phyloP scores from a whole-genome alignment of 2,329 filamentous ascomycete genomes.

The Claviceps cyperi region DNA sequence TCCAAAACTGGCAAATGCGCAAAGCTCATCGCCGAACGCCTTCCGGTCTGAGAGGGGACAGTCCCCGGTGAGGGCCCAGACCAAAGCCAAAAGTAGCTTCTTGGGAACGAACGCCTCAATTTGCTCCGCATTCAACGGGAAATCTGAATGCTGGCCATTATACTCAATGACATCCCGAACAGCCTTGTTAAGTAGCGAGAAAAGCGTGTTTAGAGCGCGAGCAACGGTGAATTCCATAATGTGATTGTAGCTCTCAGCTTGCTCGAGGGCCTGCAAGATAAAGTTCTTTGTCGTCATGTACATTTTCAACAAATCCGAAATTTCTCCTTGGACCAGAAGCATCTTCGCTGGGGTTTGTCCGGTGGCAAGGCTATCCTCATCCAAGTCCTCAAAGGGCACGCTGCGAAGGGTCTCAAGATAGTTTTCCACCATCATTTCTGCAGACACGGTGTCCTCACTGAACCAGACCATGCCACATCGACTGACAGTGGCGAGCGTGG shows the following conservation, averaged over 20 bases:
- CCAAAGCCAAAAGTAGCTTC: slow-evolving; percentile 80
- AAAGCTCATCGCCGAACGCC: slow-evolving; percentile 71
- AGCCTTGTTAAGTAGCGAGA: slow-evolving; percentile 88
- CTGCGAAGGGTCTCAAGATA: slow-evolving; percentile 75
- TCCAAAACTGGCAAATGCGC: slow-evolving; percentile 71
- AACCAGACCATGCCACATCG: slow-evolving; percentile 99
- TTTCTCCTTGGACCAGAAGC: slow-evolving; percentile 61
- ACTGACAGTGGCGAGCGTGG: slow-evolving; percentile 95
- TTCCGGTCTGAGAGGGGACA: slow-evolving; percentile 83
- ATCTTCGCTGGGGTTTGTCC: slow-evolving; percentile 66
- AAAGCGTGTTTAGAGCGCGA: slow-evolving; percentile 80
- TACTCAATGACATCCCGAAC: slow-evolving; percentile 91
- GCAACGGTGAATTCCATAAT: slow-evolving; percentile 98
- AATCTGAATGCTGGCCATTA: slow-evolving; percentile 86
- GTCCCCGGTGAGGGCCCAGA: slow-evolving; percentile 94
- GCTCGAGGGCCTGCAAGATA: slow-evolving; percentile 59
- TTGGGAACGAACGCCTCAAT: slow-evolving; percentile 82
- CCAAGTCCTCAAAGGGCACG: slow-evolving; percentile 82
- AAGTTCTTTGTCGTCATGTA: slow-evolving; percentile 70
- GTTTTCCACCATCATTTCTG: slow-evolving; percentile 82
- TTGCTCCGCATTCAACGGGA: slow-evolving; percentile 80
- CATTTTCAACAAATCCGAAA: slow-evolving; percentile 64
- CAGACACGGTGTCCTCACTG: slow-evolving; percentile 90
- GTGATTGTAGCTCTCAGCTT: slow-evolving; percentile 70
- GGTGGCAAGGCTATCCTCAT: slow-evolving; percentile 73